A percentile compares a stretch with the other conserved stretches of the same genome.
phyloP scores from a whole-genome alignment of 805 yeast species.

The Zygosaccharomyces siamensis region DNA sequence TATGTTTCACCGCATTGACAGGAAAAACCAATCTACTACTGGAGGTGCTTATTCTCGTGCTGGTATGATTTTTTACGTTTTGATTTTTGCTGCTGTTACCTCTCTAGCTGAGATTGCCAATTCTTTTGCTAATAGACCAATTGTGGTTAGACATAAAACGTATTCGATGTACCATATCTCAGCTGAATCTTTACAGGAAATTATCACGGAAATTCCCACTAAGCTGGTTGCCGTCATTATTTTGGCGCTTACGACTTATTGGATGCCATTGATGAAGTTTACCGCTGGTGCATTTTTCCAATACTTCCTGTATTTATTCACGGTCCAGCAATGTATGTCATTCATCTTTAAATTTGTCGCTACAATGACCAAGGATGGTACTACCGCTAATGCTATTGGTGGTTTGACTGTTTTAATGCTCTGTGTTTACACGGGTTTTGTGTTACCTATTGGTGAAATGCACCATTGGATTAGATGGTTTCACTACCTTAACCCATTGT shows the following conservation, averaged over 20 bases:
- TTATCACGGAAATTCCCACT: constrained; percentile 53
- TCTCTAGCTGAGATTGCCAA: constrained; percentile 58
- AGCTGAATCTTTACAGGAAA: constrained; percentile 56
- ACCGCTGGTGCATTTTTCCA: constrained; percentile 55
- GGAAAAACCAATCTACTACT: constrained; percentile 39
- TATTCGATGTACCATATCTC: constrained; percentile 60
- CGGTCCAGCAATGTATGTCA: constrained; percentile 50
- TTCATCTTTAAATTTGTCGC: constrained; percentile 51
- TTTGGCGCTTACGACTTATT: constrained; percentile 46
- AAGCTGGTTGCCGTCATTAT: constrained; percentile 47
- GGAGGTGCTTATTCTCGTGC: constrained; percentile 58
- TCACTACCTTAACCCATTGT: constrained; percentile 45
- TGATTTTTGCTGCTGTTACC: constrained; percentile 55
- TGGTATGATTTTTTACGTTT: constrained; percentile 57
- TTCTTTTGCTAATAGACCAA: constrained; percentile 56
- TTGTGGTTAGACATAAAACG: constrained; percentile 59
- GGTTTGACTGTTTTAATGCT: constrained; percentile 52
- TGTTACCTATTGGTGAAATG: constrained; percentile 43
- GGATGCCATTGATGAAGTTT: constrained; percentile 47
- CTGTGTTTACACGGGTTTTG: constrained; percentile 54
- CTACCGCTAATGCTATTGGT: constrained; percentile 52
- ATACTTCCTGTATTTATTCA: constrained; percentile 42
- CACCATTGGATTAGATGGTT: constrained; percentile 62
- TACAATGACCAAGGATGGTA: constrained; percentile 47
- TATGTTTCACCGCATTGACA: constrained; percentile 47